phyloP scores from a whole-genome alignment of 1,284 basidiomycete genomes.

The Stygiomarasmius scandens region DNA sequence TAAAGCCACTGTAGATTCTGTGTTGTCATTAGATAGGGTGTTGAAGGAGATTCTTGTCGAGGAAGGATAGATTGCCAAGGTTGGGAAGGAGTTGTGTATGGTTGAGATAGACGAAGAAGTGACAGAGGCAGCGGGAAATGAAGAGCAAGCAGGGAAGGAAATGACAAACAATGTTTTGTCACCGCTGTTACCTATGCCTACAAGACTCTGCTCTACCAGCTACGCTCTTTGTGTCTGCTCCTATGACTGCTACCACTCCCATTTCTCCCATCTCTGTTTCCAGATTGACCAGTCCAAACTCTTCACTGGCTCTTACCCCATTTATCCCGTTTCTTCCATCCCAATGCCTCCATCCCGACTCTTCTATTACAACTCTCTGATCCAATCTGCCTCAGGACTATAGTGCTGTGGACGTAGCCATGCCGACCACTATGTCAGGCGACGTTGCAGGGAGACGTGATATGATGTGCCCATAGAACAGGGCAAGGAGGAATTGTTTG shows the following conservation, averaged over 20 bases:
- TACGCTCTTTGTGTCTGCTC: too few relatives aligned
- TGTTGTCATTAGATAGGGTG: conserved; percentile 83
- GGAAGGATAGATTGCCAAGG: conserved; percentile 86
- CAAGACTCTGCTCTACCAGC: too few relatives aligned
- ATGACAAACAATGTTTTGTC: too few relatives aligned
- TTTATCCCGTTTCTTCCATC: too few relatives aligned
- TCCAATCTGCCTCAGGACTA: too few relatives aligned
- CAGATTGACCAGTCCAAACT: too few relatives aligned
- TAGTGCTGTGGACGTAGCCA: too few relatives aligned
- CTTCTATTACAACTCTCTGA: conserved; percentile 9
- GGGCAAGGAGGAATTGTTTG: conserved; percentile 77
- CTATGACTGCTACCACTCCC: too few relatives aligned
- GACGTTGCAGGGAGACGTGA: conserved; percentile 41
- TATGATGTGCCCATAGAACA: conserved; percentile 70
- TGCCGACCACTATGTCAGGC: not conserved
- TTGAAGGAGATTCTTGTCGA: conserved; percentile 77
- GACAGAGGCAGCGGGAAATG: conserved; percentile 1
- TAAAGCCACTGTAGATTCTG: conserved; percentile 94
- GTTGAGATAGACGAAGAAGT: conserved; percentile 78
- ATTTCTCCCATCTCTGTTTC: too few relatives aligned
- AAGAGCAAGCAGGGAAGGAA: conserved; percentile 11
- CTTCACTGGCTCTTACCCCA: too few relatives aligned
- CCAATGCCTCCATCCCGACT: not conserved
- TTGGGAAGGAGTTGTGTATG: conserved; percentile 82
- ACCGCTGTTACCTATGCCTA: too few relatives aligned